These are phyloP conservation scores for Shiraia bambusicola DNA, from an alignment of 2,329 filamentous ascomycete species.

Conservation along the genomic window DNA sequence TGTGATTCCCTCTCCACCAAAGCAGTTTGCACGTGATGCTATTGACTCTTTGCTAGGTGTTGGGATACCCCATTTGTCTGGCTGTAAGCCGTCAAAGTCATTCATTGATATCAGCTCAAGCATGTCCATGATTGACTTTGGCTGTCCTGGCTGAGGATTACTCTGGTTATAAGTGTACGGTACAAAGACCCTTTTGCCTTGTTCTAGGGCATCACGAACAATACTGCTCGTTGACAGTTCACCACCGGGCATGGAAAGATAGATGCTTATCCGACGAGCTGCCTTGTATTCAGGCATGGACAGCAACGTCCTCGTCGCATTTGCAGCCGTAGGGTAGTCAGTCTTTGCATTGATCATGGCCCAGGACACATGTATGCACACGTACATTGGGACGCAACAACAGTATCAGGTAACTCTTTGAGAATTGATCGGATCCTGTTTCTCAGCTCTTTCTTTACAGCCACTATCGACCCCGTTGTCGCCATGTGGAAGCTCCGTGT, in stretches of 20 bases:
- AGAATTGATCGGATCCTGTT: conserved; percentile 68
- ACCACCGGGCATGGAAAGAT: conserved; percentile 85
- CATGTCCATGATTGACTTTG: conserved; percentile 89
- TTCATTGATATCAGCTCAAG: conserved; percentile 69
- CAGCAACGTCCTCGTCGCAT: conserved; percentile 65
- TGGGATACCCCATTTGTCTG: conserved; percentile 94
- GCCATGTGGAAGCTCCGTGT: background rate
- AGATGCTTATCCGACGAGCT: conserved; percentile 77
- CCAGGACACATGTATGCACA: conserved; percentile 33
- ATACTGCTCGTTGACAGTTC: conserved; percentile 85
- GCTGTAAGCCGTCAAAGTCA: conserved; percentile 75
- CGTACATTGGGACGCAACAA: conserved; percentile 71
- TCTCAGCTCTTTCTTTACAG: conserved; percentile 76
- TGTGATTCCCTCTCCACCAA: conserved; percentile 62
- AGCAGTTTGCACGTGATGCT: conserved; percentile 67
- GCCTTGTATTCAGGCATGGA: conserved; percentile 71
- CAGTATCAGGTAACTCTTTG: conserved; percentile 60
- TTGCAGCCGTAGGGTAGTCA: conserved; percentile 55
- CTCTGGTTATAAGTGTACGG: conserved; percentile 76
- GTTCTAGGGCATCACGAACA: conserved; percentile 73
- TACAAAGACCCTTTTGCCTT: conserved; percentile 85
- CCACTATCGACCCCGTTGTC: conserved; percentile 57
- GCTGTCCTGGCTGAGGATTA: conserved; percentile 42
- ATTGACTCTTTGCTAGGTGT: conserved; percentile 70
- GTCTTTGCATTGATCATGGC: conserved; percentile 1